phyloP scores from a whole-genome alignment of 192 early-diverging fungal genomes.

The Gamsiella multidivaricata region DNA sequence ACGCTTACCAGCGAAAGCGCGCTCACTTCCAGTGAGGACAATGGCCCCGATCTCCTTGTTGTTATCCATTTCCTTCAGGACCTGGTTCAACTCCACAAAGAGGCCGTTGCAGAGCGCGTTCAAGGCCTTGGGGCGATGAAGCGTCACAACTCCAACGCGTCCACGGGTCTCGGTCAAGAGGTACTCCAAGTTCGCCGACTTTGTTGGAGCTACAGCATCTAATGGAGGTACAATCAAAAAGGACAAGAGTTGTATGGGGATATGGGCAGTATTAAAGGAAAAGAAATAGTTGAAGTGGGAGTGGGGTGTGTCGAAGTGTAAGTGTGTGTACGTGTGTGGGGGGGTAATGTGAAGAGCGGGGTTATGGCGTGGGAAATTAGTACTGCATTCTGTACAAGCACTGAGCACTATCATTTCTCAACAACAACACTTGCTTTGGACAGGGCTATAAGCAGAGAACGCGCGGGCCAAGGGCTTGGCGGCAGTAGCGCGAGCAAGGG shows the following conservation, averaged over 20 bases:
- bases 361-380: slow-evolving; percentile 38
- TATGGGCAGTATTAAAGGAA: neutral
- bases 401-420: neutral
- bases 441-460: slow-evolving; percentile 41
- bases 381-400: neutral
- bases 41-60: slow-evolving; percentile 87
- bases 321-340: too few relatives aligned
- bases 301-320: too few relatives aligned
- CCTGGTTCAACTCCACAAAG: slow-evolving; percentile 93
- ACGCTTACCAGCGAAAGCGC: slow-evolving; percentile 93
- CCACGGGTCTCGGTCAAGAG: slow-evolving; percentile 78
- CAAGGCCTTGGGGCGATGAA: slow-evolving; percentile 95
- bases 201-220: slow-evolving; percentile 46
- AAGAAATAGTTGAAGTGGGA: neutral
- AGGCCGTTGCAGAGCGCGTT: slow-evolving; percentile 96
- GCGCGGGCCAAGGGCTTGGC: slow-evolving; percentile 41
- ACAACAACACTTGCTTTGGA: slow-evolving; percentile 37
- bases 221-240: neutral
- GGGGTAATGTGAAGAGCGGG: too few relatives aligned
- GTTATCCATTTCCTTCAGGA: slow-evolving; percentile 79
- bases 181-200: slow-evolving; percentile 47
- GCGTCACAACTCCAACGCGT: slow-evolving; percentile 88
- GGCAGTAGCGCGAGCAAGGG: slow-evolving; percentile 48
- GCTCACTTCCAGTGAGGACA: slow-evolving; percentile 94
- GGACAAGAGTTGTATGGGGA: neutral